Evolutionary conservation across 176 grass and related monocot genomes (phyloP).

Genomic region (Olyra latifolia): DNA sequence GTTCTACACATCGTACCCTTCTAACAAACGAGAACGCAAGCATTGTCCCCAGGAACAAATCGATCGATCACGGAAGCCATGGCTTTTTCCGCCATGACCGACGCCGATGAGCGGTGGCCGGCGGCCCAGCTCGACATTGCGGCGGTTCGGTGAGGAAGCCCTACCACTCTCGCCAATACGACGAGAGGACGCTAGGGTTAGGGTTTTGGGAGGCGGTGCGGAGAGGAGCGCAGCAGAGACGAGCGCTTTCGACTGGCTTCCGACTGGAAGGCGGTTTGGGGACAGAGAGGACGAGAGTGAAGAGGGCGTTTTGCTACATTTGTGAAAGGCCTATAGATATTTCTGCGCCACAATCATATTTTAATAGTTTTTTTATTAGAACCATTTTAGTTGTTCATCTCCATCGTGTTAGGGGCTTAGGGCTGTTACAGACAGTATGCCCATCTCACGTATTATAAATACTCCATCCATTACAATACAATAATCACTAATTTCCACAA

Average conservation of each 20-base stretch:
- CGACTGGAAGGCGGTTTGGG: background rate
- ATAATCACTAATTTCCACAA: too few relatives aligned
- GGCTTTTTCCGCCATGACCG: background rate
- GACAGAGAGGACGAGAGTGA: background rate
- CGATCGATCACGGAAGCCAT: background rate
- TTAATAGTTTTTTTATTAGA: too few relatives aligned
- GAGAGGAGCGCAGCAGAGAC: background rate
- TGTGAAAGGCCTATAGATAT: background rate
- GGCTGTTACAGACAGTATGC: too few relatives aligned
- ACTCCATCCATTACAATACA: too few relatives aligned
- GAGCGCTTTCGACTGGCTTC: background rate
- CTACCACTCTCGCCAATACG: background rate
- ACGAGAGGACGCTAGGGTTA: background rate
- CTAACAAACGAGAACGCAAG: background rate
- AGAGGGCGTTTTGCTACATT: background rate
- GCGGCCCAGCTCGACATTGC: conserved; percentile 23
- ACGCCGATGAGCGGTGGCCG: conserved; percentile 17
- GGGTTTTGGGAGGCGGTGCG: background rate
- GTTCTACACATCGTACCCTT: background rate
- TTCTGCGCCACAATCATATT: background rate
- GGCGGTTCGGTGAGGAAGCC: background rate
- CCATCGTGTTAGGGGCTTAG: too few relatives aligned
- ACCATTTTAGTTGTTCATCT: too few relatives aligned
- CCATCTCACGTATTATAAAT: too few relatives aligned
- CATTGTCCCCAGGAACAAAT: background rate